These are phyloP conservation scores for Platanthera guangdongensis DNA, from an alignment of 106 monocot genomes.

Conservation along the genomic window DNA sequence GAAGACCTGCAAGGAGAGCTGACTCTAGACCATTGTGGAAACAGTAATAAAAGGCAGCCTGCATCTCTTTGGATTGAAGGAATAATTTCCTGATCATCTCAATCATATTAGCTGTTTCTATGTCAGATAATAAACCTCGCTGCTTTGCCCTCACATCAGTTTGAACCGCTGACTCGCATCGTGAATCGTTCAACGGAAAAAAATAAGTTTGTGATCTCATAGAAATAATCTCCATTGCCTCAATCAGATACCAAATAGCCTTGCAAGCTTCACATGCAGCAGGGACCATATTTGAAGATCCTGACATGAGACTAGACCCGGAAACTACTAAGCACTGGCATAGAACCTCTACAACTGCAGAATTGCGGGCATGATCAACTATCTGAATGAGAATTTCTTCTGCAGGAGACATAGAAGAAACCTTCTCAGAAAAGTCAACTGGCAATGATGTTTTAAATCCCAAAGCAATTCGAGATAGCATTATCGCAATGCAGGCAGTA, in stretches of 20 bases:
- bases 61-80: conserved; percentile 61
- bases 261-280: conserved; percentile 98
- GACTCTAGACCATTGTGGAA: conserved; percentile 95
- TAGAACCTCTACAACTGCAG: conserved; percentile 42
- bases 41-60: conserved; percentile 74
- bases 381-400: conserved; percentile 47
- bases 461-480: conserved; percentile 59
- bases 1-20: conserved; percentile 69
- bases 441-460: conserved; percentile 40
- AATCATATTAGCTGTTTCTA: conserved; percentile 33
- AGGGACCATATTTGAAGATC: conserved; percentile 74
- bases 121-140: conserved; percentile 20
- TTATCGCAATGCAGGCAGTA: conserved; percentile 70
- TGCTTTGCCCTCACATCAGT: conserved; percentile 9
- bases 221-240: conserved; percentile 60
- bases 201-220: conserved; percentile 17
- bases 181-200: conserved; percentile 53
- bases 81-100: conserved; percentile 43
- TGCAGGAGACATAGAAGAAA: conserved; percentile 4
- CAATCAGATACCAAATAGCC: conserved; percentile 70
- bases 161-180: conserved; percentile 7
- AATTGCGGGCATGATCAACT: conserved; percentile 47
- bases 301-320: conserved; percentile 63
- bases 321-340: conserved; percentile 49
- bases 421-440: conserved; percentile 22